Base-by-base conservation (phyloP, 2,329 filamentous ascomycete genomes). In the Aspergillus ruber region DNA sequence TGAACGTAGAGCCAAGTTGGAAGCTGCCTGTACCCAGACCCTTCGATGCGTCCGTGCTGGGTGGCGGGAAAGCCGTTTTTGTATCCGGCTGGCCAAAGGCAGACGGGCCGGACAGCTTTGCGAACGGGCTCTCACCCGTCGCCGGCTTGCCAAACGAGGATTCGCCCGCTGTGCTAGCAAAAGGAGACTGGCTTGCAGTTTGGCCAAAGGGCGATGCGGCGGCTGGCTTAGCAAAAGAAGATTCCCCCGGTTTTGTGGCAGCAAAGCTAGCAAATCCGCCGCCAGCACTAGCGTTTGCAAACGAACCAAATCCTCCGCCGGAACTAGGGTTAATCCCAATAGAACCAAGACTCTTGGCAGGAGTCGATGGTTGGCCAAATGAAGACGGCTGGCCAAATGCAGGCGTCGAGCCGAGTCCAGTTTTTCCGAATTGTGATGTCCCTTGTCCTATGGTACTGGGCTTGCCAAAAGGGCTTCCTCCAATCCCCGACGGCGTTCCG, bases 1-100 rank as follows among this genome's bases (percentile, higher is more conserved):
- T 73, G 51, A 76, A 74, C 9, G 66, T 66, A 20, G 74, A 72
- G 2, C 67, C 69, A 18, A 75, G 54, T 6, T 60, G 62, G 53
- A 76, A 76, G n/a, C 59, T 59, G 49, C 57, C 49, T 12, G 56
- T 44, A 6, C 57, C 53, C 21, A 58, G 38, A 4, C 57, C 58
- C 44, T 62, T 64, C 18, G 63, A 44, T 33, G 59, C 59, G 4
- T 49, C 52, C 13, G 55, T 47, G 23, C 62, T 63, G 42, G 62
- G 58, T 15, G 60, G 42, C 3, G 53, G 23, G 46, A 69, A 69
- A 4, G 62, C 46, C 1, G 62, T 58, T 7, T 52, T 51, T 9
- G 48, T 48, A 42, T 58, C 47, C 35, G 58, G 42, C 39, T 54
- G 58, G 6, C 64, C 66, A 49, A 71, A 69, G 5, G 56, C 25